Evolutionary conservation across 176 grass and related monocot species (phyloP).

Genomic region (Pontederia crassipes): DNA sequence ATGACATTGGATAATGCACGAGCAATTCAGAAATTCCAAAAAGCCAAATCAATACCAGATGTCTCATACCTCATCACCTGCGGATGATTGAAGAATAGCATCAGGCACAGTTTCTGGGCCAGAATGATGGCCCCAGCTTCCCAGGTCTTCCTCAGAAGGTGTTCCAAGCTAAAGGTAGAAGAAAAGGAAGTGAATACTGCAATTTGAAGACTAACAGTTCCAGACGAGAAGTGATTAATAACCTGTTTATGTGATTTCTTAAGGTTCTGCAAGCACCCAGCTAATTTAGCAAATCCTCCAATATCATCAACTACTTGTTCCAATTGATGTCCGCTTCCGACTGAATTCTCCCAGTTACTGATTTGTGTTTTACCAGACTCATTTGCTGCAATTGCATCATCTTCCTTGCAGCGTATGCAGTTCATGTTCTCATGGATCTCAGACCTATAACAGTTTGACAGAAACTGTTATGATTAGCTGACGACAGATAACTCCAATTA

Average conservation of each 20-base stretch:
- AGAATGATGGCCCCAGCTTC: constrained; percentile 88
- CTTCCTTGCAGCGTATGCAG: constrained; percentile 50
- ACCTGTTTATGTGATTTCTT: constrained; percentile 68
- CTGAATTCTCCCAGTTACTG: constrained; percentile 20
- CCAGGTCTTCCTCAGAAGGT: constrained; percentile 86
- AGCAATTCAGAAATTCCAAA: constrained; percentile 6
- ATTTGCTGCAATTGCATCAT: constrained; percentile 18
- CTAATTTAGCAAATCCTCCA: constrained; percentile 70
- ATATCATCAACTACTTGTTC: constrained; percentile 35
- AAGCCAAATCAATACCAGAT: constrained; percentile 9
- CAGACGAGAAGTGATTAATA: not conserved
- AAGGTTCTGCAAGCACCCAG: constrained; percentile 73
- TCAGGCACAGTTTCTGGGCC: constrained; percentile 72
- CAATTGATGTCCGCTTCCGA: not conserved
- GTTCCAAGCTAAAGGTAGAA: constrained; percentile 52
- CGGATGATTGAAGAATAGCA: constrained; percentile 66
- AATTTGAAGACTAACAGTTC: constrained; percentile 13
- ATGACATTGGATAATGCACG: constrained; percentile 4
- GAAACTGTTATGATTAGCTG: not conserved
- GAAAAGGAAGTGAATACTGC: constrained; percentile 9
- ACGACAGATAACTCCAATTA: not conserved
- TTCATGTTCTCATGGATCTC: constrained; percentile 99
- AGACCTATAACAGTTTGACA: constrained; percentile 32
- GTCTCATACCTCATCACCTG: constrained; percentile 68
- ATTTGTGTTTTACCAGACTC: constrained; percentile 14